Evolutionary conservation across 2,329 filamentous ascomycete species (phyloP).

Genomic region (Microcyclosporella mali): DNA sequence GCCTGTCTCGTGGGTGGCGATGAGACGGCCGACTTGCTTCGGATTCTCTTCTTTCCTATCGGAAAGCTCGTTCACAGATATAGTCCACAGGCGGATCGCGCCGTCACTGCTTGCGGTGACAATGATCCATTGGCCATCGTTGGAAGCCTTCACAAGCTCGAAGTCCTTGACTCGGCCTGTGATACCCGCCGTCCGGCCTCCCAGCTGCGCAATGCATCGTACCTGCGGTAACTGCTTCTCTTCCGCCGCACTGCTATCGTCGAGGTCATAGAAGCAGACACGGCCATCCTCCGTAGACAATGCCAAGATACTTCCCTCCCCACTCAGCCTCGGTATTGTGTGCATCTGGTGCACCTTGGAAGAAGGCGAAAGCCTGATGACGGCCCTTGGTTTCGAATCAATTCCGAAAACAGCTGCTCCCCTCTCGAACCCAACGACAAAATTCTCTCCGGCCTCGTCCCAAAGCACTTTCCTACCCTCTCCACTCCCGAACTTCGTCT

Average conservation of each 20-base stretch:
- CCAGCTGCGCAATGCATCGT: constrained; percentile 62
- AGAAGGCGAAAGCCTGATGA: constrained; percentile 58
- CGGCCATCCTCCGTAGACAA: constrained; percentile 87
- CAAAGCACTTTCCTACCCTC: constrained; percentile 80
- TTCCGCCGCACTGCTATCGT: constrained; percentile 16
- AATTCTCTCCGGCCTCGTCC: constrained; percentile 72
- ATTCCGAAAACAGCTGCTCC: constrained; percentile 81
- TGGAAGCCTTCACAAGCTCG: constrained; percentile 50
- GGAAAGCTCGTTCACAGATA: constrained; percentile 6
- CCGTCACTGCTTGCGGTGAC: constrained; percentile 81
- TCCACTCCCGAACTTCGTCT: constrained; percentile 68
- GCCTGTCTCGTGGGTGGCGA: constrained; percentile 76
- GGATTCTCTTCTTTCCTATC: constrained; percentile 3
- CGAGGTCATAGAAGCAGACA: constrained; percentile 73
- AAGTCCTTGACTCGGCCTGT: constrained; percentile 83
- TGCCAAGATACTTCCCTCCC: constrained; percentile 51
- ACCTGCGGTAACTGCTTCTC: constrained; percentile 25
- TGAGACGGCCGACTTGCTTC: constrained; percentile 55
- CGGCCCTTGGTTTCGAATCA: constrained; percentile 75
- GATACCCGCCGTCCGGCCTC: constrained; percentile 59
- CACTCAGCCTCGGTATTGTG: constrained; percentile 56
- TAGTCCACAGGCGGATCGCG: constrained; percentile 68
- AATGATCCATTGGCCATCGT: constrained; percentile 42
- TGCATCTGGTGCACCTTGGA: constrained; percentile 79
- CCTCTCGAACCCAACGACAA: constrained; percentile 81